Conservation (phyloP, 2,329 filamentous ascomycete genomes). For the Venturia effusa region DNA sequence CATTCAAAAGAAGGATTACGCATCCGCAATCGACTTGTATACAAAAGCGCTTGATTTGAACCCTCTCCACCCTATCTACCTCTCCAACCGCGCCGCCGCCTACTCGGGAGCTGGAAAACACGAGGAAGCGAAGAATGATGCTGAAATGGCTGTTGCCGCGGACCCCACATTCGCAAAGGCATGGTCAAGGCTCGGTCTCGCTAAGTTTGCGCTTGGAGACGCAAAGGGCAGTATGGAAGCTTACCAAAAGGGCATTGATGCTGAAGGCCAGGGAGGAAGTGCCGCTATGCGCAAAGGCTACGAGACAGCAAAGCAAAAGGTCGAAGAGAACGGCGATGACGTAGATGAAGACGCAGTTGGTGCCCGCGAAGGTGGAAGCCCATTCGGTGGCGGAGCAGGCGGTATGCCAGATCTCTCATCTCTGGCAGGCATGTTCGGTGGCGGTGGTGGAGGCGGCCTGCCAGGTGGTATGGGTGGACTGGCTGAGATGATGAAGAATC, state of each 20-base stretch:
- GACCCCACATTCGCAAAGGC: conserved; percentile 96
- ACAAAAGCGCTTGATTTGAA: conserved; percentile 72
- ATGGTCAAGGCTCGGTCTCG: conserved; percentile 87
- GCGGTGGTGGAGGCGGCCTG: conserved; percentile 48
- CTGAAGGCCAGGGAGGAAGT: conserved; percentile 86
- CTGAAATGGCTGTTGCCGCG: conserved; percentile 76
- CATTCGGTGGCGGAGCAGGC: conserved; percentile 22
- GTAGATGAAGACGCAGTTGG: conserved; percentile 34
- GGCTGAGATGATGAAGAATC: conserved; percentile 82
- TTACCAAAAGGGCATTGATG: conserved; percentile 83
- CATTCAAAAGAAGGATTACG: conserved; percentile 91
- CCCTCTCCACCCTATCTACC: conserved; percentile 86
- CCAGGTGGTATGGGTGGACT: conserved; percentile 82
- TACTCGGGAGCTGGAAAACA: conserved; percentile 80
- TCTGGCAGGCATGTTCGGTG: conserved; percentile 38
- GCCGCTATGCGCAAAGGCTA: conserved; percentile 96
- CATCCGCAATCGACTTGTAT: conserved; percentile 72
- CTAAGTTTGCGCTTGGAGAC: conserved; percentile 83
- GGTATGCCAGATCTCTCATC: conserved; percentile 33
- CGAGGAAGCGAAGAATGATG: conserved; percentile 72
- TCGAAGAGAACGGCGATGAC: conserved; percentile 64
- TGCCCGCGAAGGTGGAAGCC: conserved; percentile 20
- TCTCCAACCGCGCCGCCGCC: conserved; percentile 93
- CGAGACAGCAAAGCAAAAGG: conserved; percentile 81
- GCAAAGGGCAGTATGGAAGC: conserved; percentile 88